Evolutionary conservation across 1,284 basidiomycete species (phyloP), one percentile per base, ranked within the genome.

Genomic region (Cryptococcus amylolentus): DNA sequence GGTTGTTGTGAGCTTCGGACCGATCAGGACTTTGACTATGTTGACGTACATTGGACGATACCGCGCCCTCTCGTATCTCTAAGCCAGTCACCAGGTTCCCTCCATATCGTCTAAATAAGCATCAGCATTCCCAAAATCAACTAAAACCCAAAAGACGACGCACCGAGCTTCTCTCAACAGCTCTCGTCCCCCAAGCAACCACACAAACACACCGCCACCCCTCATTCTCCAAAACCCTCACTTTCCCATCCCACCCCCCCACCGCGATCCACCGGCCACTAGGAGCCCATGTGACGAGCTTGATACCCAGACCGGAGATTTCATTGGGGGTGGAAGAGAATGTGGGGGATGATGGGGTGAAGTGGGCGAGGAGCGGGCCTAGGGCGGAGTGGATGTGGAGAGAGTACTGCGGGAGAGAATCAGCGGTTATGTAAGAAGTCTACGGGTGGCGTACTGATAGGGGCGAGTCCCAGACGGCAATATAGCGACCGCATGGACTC

Each of bases 221-320:
- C 41, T 89, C 76, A 65, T 82, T 84, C 67, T 90, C 88, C 23
- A 93, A 76, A 51, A 93, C 82, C 63, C 91, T 80, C 27, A 92
- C 89, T 77, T 87, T 89, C 64, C 91, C 88, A 72, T 92, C 89
- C 83, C 86, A 91, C 7, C 91, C 91, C 12, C 84, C 85, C 0
- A 91, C 79, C 2, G 86, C 87, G 7, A 93, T 78, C 69, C 87
- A 91, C 64, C 83, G 80, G 2, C 90, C 89, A 49, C 81, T 86
- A 1, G 91, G 91, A 72, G 91, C 88, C 91, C 91, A 94, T 12
- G 83, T 79, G 0, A 86, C 84, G 46, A 77, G 78, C 6, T 88
- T 82, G 37, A 94, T 84, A 1, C 91, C 91, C 54, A 91, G 83
- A 6, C 87, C 88, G 35, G 88, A 86, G 74, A 93, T 89, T 35